Base-by-base conservation (phyloP, 2,329 filamentous ascomycete species). In the Aspergillus fumigatus region DNA sequence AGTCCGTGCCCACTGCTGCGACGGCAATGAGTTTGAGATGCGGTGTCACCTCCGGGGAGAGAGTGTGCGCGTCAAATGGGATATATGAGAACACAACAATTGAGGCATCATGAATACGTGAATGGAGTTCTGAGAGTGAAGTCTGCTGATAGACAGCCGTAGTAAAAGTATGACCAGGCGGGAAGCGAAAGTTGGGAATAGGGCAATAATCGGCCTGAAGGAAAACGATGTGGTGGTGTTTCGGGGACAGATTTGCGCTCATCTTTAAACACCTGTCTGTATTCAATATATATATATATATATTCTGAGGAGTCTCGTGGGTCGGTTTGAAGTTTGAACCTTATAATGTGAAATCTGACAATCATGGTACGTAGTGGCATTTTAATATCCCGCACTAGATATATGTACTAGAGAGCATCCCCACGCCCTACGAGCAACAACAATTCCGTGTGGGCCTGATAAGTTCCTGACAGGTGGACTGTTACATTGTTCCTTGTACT, bases 1-100 rank as follows among this genome's bases (percentile, higher is more conserved):
- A 74, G 63, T 80, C 77, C 52, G 74, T 76, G 47, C 80, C 80
- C 6, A 77, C 76, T 32, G 78, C 79, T 60, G 76, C 75, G 19
- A 77, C 68, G 45, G 76, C 74, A 51, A 82, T 70, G 25, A 78
- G 70, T 55, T 73, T 70, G 29, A 82, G 71, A 55, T 76, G 64
- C 17, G 79, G 77, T 19, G 80, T 73, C 25, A 72, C 69, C 23
- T 70, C 70, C 25, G 75, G 70, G n/a, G 75, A 72, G 25, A 82
- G 67, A 29, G 70, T 72, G 3, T 72, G 66, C 7, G 67, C 65
- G 29, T 69, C 63, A 21, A 69, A n/a, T 19, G 50, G 60, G 17
- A 62, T 52, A 4, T 72, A 72, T 19, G 76, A 76, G 14, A 74
- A 67, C 54, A 80, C 74, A 8, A 79, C 56, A 40, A 82, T 77